phyloP scores from a whole-genome alignment of 768 basidiomycete genomes.

The Saitozyma sp. region DNA sequence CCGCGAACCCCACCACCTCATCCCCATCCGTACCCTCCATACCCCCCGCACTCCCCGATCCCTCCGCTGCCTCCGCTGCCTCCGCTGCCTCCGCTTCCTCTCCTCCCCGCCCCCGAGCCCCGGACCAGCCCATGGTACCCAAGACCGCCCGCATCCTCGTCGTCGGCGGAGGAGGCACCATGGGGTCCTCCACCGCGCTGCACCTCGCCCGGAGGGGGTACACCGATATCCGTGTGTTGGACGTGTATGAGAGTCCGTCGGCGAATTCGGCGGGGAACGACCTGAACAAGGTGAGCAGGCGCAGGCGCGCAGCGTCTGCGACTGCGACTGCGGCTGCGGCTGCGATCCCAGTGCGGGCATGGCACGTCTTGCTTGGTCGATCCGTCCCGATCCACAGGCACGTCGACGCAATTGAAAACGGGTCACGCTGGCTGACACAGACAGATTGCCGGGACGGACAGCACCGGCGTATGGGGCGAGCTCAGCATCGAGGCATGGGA shows the following conservation, averaged over 20 bases:
- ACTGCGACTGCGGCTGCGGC: no score
- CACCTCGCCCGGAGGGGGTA: constrained; percentile 47
- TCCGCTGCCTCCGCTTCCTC: no score
- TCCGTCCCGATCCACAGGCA: no score
- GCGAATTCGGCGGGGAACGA: constrained; percentile 44
- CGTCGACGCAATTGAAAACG: no score
- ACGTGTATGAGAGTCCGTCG: constrained; percentile 38
- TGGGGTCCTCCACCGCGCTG: constrained; percentile 49
- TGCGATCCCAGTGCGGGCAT: no score
- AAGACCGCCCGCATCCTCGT: constrained; percentile 19
- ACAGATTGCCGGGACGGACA: constrained; percentile 21
- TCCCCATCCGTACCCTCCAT: no score
- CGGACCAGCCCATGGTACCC: neutral
- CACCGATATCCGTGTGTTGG: constrained; percentile 41
- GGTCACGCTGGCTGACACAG: constrained; percentile 4
- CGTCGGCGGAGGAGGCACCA: constrained; percentile 48
- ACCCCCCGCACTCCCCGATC: no score
- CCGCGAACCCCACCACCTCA: no score
- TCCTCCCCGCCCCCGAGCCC: no score
- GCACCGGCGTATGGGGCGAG: constrained; percentile 23
- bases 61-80: no score
- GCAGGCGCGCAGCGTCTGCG: no score
- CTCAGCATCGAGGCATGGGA: constrained; percentile 38
- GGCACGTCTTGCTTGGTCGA: no score
- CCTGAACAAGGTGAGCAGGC: constrained; percentile 43